A percentile compares a stretch with the other conserved stretches of the same genome.
Evolutionary conservation across 2,329 filamentous ascomycete genomes (phyloP).

Genomic region (Colletotrichum sp.): DNA sequence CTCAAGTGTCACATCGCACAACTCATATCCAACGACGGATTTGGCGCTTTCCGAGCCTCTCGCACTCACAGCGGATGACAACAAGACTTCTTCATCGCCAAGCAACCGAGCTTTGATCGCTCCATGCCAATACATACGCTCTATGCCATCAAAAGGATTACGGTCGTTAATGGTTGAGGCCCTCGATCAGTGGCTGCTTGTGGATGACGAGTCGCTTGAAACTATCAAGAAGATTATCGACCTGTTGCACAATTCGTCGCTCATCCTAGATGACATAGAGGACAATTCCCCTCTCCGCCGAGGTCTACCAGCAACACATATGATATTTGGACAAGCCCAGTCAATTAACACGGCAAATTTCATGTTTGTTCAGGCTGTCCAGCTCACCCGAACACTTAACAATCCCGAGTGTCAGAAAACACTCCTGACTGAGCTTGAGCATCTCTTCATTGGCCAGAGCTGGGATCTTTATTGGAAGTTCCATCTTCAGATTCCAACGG

Average conservation of each 20-base stretch:
- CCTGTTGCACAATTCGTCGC: conserved; percentile 4
- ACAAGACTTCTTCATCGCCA: rapidly evolving
- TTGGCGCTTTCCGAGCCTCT: background rate
- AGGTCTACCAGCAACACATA: conserved; percentile 38
- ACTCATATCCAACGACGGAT: background rate
- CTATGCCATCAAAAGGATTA: background rate
- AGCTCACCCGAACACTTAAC: conserved; percentile 18
- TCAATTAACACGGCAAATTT: conserved; percentile 41
- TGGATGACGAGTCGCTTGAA: background rate
- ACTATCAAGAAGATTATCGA: background rate
- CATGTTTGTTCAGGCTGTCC: conserved; percentile 29
- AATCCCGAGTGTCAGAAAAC: conserved; percentile 24
- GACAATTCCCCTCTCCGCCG: conserved; percentile 38
- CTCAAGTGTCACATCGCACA: background rate
- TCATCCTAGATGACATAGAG: conserved; percentile 41
- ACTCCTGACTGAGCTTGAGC: conserved; percentile 25
- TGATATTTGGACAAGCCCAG: conserved; percentile 38
- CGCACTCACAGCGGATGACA: background rate
- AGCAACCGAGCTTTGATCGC: background rate
- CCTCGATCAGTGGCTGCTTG: background rate
- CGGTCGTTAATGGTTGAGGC: background rate
- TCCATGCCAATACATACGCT: background rate
- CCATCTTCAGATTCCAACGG: conserved; percentile 22
- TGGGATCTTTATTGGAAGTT: conserved; percentile 32
- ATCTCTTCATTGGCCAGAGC: conserved; percentile 30